Evolutionary conservation across 495 filamentous ascomycete genomes (phyloP).

Genomic region (Aspergillus avenaceus): DNA sequence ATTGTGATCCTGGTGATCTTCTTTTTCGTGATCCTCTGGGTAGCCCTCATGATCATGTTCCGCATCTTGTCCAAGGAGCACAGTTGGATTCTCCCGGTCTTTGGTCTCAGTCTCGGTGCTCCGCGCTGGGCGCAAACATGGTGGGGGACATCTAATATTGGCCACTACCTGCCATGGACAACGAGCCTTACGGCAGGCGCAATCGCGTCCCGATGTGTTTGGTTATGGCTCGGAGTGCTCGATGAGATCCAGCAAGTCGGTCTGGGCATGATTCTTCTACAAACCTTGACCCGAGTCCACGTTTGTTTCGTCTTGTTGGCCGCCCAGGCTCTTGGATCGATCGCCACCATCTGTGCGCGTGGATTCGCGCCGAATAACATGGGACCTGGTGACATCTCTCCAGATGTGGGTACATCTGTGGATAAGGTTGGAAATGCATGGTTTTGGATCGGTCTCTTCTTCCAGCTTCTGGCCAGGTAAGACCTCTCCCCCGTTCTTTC

Average conservation of each 20-base stretch:
- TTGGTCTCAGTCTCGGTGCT: conserved; percentile 46
- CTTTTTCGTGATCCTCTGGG: conserved; percentile 47
- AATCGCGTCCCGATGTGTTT: conserved; percentile 41
- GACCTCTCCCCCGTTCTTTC: conserved; percentile 10
- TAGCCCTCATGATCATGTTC: conserved; percentile 35
- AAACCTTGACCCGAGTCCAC: conserved; percentile 47
- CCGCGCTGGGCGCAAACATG: conserved; percentile 52
- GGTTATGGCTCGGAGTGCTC: conserved; percentile 49
- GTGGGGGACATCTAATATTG: conserved; percentile 47
- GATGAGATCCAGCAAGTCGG: conserved; percentile 47
- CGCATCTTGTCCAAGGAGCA: conserved; percentile 40
- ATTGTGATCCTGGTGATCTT: conserved; percentile 38
- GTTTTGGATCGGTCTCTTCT: conserved; percentile 63
- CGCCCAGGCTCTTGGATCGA: conserved; percentile 47
- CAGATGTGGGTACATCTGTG: conserved; percentile 38
- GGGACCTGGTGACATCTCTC: conserved; percentile 43
- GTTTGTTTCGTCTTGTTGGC: conserved; percentile 48
- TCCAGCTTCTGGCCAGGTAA: conserved; percentile 60
- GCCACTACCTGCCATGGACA: conserved; percentile 47
- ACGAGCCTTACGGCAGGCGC: conserved; percentile 38
- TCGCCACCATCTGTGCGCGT: conserved; percentile 47
- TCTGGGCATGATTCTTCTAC: conserved; percentile 49
- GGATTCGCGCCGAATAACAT: conserved; percentile 45
- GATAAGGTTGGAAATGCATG: conserved; percentile 50
- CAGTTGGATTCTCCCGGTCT: conserved; percentile 48